Conservation (phyloP, 1,284 basidiomycete species). For the Ustilago bromivora region DNA sequence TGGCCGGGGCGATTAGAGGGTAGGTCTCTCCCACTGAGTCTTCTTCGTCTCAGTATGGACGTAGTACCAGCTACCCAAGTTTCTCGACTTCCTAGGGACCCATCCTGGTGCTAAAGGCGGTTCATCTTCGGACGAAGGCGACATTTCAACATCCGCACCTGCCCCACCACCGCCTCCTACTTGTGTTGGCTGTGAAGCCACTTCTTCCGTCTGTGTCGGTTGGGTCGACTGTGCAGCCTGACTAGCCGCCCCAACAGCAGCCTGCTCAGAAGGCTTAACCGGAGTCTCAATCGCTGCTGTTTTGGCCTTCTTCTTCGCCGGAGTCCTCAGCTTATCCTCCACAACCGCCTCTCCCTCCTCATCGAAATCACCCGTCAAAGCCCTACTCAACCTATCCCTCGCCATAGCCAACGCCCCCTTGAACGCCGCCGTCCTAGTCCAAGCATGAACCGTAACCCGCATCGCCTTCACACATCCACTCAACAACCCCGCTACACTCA, state of each 20-base stretch:
- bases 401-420: conserved; percentile 21
- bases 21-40: conserved; percentile 51
- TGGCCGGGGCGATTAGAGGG: conserved; percentile 1
- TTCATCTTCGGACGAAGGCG: conserved; percentile 23
- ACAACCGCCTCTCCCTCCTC: conserved; percentile 1
- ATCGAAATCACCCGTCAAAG: conserved; percentile 20
- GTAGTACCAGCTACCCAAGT: conserved; percentile 33
- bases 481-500: conserved; percentile 43
- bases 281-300: neutral
- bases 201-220: neutral
- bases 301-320: conserved; percentile 22
- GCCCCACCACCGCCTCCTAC: neutral
- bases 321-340: conserved; percentile 12
- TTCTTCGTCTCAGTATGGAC: conserved; percentile 38
- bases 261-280: conserved; percentile 1
- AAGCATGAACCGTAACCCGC: conserved; percentile 22
- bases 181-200: neutral
- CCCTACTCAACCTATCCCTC: conserved; percentile 5
- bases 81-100: conserved; percentile 26
- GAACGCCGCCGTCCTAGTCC: conserved; percentile 28
- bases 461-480: conserved; percentile 51
- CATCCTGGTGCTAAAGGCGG: conserved; percentile 36
- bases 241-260: neutral
- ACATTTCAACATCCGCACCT: conserved; percentile 12
- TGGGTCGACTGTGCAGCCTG: neutral